phyloP scores from a whole-genome alignment of 495 filamentous ascomycete species.

The Jackrogersella minutella region DNA sequence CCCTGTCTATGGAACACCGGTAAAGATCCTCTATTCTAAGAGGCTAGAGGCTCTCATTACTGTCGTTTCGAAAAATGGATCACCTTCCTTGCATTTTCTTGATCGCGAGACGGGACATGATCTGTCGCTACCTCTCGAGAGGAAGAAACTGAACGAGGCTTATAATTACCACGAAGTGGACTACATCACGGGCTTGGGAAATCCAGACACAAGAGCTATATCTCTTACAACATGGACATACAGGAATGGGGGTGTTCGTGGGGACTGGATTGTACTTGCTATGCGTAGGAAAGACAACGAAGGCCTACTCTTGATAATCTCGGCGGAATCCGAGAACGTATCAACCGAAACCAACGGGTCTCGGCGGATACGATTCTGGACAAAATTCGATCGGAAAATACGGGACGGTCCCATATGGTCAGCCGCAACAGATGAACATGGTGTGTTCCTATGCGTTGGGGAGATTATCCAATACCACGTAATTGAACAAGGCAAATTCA shows the following conservation, averaged over 20 bases:
- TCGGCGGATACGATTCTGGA: conserved; percentile 54
- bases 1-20: conserved; percentile 57
- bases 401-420: conserved; percentile 51
- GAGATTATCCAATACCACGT: conserved; percentile 54
- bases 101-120: conserved; percentile 57
- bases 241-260: conserved; percentile 42
- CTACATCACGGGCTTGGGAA: conserved; percentile 54
- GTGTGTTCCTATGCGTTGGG: conserved; percentile 57
- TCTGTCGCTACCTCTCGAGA: conserved; percentile 51
- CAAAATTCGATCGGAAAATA: conserved; percentile 50
- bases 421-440: conserved; percentile 51
- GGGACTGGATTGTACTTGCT: conserved; percentile 56
- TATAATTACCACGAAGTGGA: conserved; percentile 34
- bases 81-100: conserved; percentile 55
- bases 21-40: conserved; percentile 62
- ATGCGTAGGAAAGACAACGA: conserved; percentile 44
- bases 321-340: conserved; percentile 40
- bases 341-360: conserved; percentile 8
- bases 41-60: conserved; percentile 60
- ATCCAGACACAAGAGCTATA: conserved; percentile 49
- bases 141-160: conserved; percentile 30
- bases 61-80: conserved; percentile 51
- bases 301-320: conserved; percentile 58
- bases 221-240: conserved; percentile 58
- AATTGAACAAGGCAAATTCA: conserved; percentile 59